Base-by-base conservation (phyloP, 1,284 basidiomycete genomes). In the Mycena sp. region DNA sequence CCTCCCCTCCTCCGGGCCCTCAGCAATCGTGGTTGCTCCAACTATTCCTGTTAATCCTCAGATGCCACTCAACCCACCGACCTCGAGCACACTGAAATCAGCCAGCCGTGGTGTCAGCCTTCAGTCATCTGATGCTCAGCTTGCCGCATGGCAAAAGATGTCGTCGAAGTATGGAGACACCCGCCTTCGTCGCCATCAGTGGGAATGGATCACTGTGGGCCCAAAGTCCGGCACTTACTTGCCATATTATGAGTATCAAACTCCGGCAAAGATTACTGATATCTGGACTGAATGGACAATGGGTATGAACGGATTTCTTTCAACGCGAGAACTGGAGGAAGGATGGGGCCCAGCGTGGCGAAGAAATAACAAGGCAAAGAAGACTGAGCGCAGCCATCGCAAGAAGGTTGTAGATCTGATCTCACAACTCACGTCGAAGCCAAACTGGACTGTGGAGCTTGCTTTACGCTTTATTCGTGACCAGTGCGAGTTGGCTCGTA, bases 381-480 rank as follows among this genome's bases (percentile, higher is more conserved):
- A 60, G 25, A 60, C 65, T 0, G 72, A 73, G 41, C 28, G 23
- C 23, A 32, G 61, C 4, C 67, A 65, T 0, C 51, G 67, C 19
- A 64, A 59, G 44, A 69, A 68, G 48, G 55, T 72, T 4, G 49
- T 70, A 4, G 43, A 44, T 4, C 54, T 73, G 12, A 58, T 73
- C 14, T 41, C 64, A 10, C 32, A 21, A 11, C 65, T 73, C 2
- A 28, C 53, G 10, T 46, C 17, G 30, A 68, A 70, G 45, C 57
- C 49, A 3, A 70, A 69, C 28, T 72, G 71, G 71, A 66, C 51
- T 12, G 25, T 55, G 4, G 43, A 46, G 0, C 46, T 68, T 10
- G 70, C 70, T 0, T 51, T 71, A 12, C 62, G 61, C 2, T 73
- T 73, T 43, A 62, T 72, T 6, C 54, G 60, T 11, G 64, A 67